Evolutionary conservation across 2,329 filamentous ascomycete genomes (phyloP).

Genomic region (Mollisiaceae sp.): DNA sequence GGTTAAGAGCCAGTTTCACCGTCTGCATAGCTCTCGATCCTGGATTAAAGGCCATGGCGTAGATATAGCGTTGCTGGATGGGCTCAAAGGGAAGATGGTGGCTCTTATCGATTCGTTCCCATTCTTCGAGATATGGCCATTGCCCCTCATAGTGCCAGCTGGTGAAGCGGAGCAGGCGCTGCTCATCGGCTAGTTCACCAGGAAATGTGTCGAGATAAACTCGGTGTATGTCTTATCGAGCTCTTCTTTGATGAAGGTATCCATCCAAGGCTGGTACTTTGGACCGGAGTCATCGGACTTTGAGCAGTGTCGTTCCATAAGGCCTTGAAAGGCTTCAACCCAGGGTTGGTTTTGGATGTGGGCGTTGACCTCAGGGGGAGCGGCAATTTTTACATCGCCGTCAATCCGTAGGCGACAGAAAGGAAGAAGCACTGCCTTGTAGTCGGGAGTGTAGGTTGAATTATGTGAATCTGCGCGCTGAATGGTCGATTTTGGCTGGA

Average conservation of each 20-base stretch:
- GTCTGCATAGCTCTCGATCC: not conserved
- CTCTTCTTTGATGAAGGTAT: not conserved
- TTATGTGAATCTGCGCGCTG: no score
- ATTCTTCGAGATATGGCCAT: not conserved
- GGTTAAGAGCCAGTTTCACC: no score
- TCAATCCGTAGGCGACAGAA: no score
- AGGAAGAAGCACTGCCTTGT: no score
- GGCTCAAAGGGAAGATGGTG: not conserved
- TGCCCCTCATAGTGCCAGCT: not conserved
- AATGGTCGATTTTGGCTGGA: no score
- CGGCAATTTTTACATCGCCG: no score
- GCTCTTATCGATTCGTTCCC: not conserved
- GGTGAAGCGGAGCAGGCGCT: not conserved
- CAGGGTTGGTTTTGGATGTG: no score
- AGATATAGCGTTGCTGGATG: not conserved
- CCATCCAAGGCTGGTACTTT: not conserved
- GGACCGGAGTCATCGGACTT: not conserved
- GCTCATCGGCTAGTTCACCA: no score
- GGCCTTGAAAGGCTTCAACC: no score
- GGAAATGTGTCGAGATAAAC: not conserved
- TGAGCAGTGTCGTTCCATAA: not conserved
- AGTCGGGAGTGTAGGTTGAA: no score
- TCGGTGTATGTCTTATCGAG: not conserved
- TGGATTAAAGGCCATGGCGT: not conserved
- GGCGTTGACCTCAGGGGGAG: no score